Conservation (phyloP, 805 yeast species). For the Cyberlindnera lachancei region DNA sequence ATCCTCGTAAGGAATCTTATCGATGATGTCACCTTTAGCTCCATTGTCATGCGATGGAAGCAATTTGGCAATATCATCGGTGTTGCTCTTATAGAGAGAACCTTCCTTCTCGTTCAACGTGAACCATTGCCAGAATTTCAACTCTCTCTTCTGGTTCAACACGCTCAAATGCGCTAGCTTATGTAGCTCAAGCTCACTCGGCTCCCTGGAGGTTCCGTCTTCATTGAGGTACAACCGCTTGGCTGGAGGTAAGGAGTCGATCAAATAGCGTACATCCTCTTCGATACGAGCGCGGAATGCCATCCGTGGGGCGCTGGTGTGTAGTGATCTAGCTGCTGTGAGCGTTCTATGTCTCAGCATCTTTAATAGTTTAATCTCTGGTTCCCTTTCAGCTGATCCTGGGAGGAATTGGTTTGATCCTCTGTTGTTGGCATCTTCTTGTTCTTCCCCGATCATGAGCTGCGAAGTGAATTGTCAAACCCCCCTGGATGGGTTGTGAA, state of each 20-base stretch:
- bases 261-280: constrained; percentile 51
- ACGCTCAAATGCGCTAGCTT: constrained; percentile 64
- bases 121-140: constrained; percentile 39
- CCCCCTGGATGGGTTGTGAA: too few species aligned
- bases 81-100: constrained; percentile 52
- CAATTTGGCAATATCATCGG: constrained; percentile 50
- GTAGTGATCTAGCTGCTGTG: constrained; percentile 1
- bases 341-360: not conserved
- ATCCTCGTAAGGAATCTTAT: constrained; percentile 79
- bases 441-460: too few species aligned
- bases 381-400: not conserved
- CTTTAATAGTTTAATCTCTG: too few species aligned
- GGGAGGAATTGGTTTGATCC: too few species aligned
- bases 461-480: too few species aligned
- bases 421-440: too few species aligned
- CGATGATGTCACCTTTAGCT: constrained; percentile 59
- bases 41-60: constrained; percentile 37
- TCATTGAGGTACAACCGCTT: constrained; percentile 63
- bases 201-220: constrained; percentile 68
- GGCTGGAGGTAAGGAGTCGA: constrained; percentile 57
- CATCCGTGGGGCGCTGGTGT: constrained; percentile 3
- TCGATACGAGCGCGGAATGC: constrained; percentile 42
- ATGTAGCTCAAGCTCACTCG: constrained; percentile 63
- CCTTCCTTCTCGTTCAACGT: constrained; percentile 44
- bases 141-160: constrained; percentile 48